A percentile compares a stretch with the other conserved stretches of the same genome.
Evolutionary conservation across 495 filamentous ascomycete genomes (phyloP).

Genomic region (Penicilliopsis zonata): DNA sequence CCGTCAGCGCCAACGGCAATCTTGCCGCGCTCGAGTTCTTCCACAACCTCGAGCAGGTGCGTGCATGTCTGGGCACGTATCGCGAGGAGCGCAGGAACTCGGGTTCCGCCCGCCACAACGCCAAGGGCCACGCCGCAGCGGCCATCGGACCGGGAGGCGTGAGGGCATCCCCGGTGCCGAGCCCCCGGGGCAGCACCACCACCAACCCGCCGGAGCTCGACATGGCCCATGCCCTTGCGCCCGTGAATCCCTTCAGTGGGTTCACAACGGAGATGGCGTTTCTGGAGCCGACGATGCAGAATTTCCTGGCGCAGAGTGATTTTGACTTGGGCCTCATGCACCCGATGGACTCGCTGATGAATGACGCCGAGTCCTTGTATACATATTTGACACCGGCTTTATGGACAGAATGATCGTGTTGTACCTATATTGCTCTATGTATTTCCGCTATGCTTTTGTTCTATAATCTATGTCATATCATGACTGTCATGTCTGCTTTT

Average conservation of each 20-base stretch:
- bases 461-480: too few relatives aligned
- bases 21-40: constrained; percentile 30
- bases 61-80: constrained; percentile 20
- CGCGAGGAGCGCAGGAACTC: constrained; percentile 5
- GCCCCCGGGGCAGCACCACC: too few relatives aligned
- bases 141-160: constrained; percentile 1
- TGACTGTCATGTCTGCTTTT: too few relatives aligned
- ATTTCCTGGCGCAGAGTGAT: constrained; percentile 32
- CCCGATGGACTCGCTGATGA: constrained; percentile 30
- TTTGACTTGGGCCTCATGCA: constrained; percentile 27
- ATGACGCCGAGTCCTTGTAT: constrained; percentile 26
- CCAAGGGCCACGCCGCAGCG: constrained; percentile 2
- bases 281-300: constrained; percentile 33
- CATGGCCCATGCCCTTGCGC: constrained; percentile 4
- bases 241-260: constrained; percentile 10
- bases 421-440: too few relatives aligned
- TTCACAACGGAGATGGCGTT: constrained; percentile 35
- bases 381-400: constrained; percentile 10
- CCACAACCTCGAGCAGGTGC: constrained; percentile 24
- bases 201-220: not conserved
- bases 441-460: too few relatives aligned
- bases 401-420: constrained; percentile 3
- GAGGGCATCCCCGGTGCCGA: not conserved
- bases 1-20: constrained; percentile 31
- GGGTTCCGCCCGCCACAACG: constrained; percentile 6